Conservation (phyloP, 768 basidiomycete species). For the Collybiopsis confluens region DNA sequence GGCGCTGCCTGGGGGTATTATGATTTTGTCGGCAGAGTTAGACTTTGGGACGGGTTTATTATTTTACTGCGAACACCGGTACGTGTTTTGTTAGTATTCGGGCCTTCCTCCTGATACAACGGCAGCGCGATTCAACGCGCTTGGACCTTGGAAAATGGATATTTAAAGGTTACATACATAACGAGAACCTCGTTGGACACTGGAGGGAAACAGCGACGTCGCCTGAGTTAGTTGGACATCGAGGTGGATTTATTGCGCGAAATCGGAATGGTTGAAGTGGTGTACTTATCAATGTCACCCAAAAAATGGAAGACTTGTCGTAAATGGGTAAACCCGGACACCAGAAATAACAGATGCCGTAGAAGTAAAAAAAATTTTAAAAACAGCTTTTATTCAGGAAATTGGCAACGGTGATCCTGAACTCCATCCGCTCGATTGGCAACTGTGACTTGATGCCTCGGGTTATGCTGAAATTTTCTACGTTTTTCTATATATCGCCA, state of each 20-base stretch:
- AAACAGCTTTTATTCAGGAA: too few species aligned
- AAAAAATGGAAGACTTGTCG: too few species aligned
- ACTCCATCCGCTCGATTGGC: too few species aligned
- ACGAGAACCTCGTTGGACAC: constrained; percentile 45
- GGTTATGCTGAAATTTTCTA: too few species aligned
- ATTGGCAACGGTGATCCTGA: too few species aligned
- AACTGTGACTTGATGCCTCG: too few species aligned
- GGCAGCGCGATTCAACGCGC: constrained; percentile 29
- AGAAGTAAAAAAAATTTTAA: too few species aligned
- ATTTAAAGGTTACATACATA: constrained; percentile 50
- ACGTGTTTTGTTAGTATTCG: constrained; percentile 22
- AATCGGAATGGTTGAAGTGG: background rate
- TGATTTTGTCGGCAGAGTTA: constrained; percentile 42
- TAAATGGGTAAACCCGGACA: too few species aligned
- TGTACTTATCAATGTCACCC: too few species aligned
- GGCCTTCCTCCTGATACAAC: too few species aligned
- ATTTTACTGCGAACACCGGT: constrained; percentile 44
- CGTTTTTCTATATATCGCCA: too few species aligned
- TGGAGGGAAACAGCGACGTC: constrained; percentile 49
- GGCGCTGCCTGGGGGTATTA: constrained; percentile 48
- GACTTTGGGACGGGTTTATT: constrained; percentile 48
- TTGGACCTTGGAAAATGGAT: constrained; percentile 38
- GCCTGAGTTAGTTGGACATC: constrained; percentile 36
- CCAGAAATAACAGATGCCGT: too few species aligned
- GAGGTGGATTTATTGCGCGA: constrained; percentile 42